Conservation (phyloP, 176 grass and related monocot genomes). For the Paspalum vaginatum region DNA sequence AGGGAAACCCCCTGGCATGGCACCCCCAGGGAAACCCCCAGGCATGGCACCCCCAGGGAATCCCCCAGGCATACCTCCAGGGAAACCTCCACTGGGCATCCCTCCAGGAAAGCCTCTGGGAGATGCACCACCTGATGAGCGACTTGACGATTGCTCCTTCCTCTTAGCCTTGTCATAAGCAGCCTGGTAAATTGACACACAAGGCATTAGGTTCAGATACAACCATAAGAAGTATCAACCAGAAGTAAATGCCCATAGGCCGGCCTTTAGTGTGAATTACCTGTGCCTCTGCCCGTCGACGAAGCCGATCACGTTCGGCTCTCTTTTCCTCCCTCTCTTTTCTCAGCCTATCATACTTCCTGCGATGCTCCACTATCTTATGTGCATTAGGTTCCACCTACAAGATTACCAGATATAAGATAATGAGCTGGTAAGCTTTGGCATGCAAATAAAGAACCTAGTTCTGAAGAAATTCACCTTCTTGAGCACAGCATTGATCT, state of each 20-base stretch:
- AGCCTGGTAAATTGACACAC: slow-evolving; percentile 57
- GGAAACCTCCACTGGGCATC: slow-evolving; percentile 51
- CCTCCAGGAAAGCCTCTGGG: slow-evolving; percentile 54
- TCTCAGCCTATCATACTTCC: slow-evolving; percentile 83
- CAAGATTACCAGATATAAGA: slow-evolving; percentile 17
- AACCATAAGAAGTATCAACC: slow-evolving; percentile 4
- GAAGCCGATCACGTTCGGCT: slow-evolving; percentile 75
- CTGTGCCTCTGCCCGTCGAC: slow-evolving; percentile 76
- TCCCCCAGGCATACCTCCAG: slow-evolving; percentile 68
- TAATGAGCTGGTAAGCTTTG: not conserved
- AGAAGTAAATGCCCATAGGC: not conserved
- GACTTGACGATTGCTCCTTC: slow-evolving; percentile 83
- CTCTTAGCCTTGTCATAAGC: slow-evolving; percentile 93
- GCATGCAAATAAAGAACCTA: slow-evolving; percentile 5
- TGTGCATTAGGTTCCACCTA: slow-evolving; percentile 98
- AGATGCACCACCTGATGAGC: slow-evolving; percentile 43
- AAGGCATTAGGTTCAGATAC: slow-evolving; percentile 8
- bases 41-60: slow-evolving; percentile 46
- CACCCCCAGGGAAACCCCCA: slow-evolving; percentile 44
- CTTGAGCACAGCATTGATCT: slow-evolving; percentile 87
- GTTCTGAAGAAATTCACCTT: slow-evolving; percentile 48
- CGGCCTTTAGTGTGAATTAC: slow-evolving; percentile 37
- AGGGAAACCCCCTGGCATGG: slow-evolving; percentile 62
- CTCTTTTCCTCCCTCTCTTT: slow-evolving; percentile 93
- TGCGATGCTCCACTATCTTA: slow-evolving; percentile 88